Conservation (phyloP, 139 green algal species). For the Micractinium conductrix region DNA sequence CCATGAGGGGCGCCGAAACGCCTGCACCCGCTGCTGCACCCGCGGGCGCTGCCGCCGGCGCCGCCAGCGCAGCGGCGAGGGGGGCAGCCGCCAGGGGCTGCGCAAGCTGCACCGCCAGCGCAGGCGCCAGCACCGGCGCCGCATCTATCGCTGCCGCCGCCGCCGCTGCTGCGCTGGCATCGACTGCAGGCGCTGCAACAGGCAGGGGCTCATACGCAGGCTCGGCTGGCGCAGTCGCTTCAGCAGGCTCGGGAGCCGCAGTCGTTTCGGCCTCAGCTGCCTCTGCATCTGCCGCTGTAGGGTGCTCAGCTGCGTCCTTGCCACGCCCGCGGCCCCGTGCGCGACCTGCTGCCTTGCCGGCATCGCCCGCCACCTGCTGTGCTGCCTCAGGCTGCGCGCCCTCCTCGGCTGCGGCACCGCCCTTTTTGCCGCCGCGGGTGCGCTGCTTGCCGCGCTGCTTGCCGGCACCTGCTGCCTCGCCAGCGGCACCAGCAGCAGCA, state of each 20-base stretch:
- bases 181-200: background rate
- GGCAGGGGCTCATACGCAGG: background rate
- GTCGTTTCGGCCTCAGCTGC: background rate
- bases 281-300: background rate
- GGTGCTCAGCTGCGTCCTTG: background rate
- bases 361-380: background rate
- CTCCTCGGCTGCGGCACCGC: background rate
- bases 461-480: background rate
- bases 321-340: background rate
- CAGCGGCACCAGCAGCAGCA: background rate
- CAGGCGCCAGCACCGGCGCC: background rate
- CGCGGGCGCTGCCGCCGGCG: background rate
- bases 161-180: background rate
- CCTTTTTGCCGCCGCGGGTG: background rate
- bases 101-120: background rate
- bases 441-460: constrained; percentile 21
- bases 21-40: background rate
- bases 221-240: background rate
- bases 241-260: background rate
- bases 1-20: background rate
- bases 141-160: background rate
- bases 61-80: background rate
- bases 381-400: background rate
- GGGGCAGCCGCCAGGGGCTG: background rate
- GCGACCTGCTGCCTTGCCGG: background rate